phyloP scores from a whole-genome alignment of 2,329 filamentous ascomycete species.

The Colletotrichum orchidophilum region DNA sequence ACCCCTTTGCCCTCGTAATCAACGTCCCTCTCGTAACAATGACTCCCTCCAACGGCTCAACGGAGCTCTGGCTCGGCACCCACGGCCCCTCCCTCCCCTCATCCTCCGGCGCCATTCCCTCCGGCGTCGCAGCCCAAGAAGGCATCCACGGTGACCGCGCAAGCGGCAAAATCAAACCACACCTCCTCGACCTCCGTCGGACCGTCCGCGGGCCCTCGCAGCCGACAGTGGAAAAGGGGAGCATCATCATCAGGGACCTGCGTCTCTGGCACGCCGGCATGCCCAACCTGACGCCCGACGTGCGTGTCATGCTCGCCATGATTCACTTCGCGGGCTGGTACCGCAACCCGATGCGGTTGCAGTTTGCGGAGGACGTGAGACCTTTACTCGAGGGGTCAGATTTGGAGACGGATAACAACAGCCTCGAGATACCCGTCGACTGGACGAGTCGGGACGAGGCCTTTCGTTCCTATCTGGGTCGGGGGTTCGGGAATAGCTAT shows the following conservation, averaged over 20 bases:
- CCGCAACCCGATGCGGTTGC: conserved; percentile 64
- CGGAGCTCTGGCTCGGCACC: conserved; percentile 69
- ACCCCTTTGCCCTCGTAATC: conserved; percentile 64
- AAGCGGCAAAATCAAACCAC: conserved; percentile 58
- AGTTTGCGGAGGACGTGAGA: conserved; percentile 60
- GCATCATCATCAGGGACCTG: conserved; percentile 66
- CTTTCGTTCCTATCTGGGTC: conserved; percentile 58
- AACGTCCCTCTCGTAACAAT: conserved; percentile 63
- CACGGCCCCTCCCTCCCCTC: conserved; percentile 43
- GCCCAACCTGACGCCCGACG: conserved; percentile 61
- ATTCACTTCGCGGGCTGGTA: conserved; percentile 69
- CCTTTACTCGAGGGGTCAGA: conserved; percentile 51
- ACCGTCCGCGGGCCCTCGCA: conserved; percentile 55
- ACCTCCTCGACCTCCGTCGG: conserved; percentile 49
- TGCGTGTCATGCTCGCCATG: conserved; percentile 68
- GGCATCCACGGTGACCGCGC: conserved; percentile 60
- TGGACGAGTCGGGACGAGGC: conserved; percentile 56
- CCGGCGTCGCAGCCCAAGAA: conserved; percentile 52
- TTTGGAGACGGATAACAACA: conserved; percentile 35
- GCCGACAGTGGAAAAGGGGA: conserved; percentile 61
- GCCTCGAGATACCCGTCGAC: conserved; percentile 60
- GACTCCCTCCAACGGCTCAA: conserved; percentile 62
- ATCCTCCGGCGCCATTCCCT: background rate
- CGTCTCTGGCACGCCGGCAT: conserved; percentile 72
- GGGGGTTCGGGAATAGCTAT: conserved; percentile 70